Evolutionary conservation across 352 stramenopile species (phyloP).

Genomic region (Halophytophthora polymorphica): DNA sequence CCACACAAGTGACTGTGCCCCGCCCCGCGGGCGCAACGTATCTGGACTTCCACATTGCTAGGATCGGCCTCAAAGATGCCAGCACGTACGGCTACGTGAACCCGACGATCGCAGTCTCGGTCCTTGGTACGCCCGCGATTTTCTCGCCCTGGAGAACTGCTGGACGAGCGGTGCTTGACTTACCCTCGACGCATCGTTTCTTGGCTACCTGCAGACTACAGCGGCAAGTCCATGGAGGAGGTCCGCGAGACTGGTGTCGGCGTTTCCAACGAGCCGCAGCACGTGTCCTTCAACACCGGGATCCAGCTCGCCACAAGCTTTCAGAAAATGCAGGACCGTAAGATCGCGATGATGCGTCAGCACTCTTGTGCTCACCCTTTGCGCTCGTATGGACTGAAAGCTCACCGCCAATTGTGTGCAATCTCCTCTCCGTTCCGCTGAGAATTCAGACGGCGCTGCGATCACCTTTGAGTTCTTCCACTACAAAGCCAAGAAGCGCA

Average conservation of each 20-base stretch:
- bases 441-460: conserved; percentile 38
- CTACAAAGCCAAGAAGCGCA: conserved; percentile 77
- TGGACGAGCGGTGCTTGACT: background rate
- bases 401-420: background rate
- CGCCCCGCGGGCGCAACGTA: conserved; percentile 36
- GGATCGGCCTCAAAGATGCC: conserved; percentile 72
- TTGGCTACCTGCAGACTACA: conserved; percentile 25
- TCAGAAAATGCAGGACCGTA: conserved; percentile 52
- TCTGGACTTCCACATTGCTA: conserved; percentile 45
- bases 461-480: conserved; percentile 75
- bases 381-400: too few relatives aligned
- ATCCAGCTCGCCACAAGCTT: conserved; percentile 51
- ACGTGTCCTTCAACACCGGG: conserved; percentile 45
- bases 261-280: conserved; percentile 29
- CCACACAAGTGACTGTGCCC: conserved; percentile 14
- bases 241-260: conserved; percentile 47
- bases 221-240: conserved; percentile 51
- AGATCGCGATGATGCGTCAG: too few relatives aligned
- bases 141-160: background rate
- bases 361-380: too few relatives aligned
- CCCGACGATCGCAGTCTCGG: conserved; percentile 58
- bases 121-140: conserved; percentile 34
- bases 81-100: conserved; percentile 42
- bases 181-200: background rate
- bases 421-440: background rate